phyloP scores from a whole-genome alignment of 2,329 filamentous ascomycete genomes.

The Dothidotthia symphoricarpi region DNA sequence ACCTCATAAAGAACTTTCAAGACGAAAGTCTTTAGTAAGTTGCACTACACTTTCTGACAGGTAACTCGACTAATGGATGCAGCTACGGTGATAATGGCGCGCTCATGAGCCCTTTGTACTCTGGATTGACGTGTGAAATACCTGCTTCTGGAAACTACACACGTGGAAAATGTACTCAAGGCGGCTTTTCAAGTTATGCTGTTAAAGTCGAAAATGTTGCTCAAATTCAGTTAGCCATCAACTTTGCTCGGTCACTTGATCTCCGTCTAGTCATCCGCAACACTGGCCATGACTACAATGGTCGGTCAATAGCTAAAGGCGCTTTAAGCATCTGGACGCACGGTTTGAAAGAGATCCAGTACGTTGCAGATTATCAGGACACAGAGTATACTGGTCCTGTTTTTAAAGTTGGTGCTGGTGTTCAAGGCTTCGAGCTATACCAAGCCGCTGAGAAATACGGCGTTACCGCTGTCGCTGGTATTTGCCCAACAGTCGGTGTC shows the following conservation, averaged over 20 bases:
- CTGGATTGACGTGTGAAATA: conserved; percentile 29
- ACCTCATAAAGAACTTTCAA: conserved; percentile 9
- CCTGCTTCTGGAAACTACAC: conserved; percentile 16
- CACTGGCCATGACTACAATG: conserved; percentile 33
- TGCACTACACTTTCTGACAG: background rate
- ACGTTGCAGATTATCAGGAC: conserved; percentile 22
- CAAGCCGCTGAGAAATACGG: conserved; percentile 23
- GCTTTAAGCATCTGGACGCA: conserved; percentile 34
- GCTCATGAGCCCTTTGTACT: conserved; percentile 30
- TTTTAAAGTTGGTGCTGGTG: conserved; percentile 30
- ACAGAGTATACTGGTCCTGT: conserved; percentile 30
- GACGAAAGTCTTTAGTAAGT: conserved; percentile 16
- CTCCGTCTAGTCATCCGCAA: conserved; percentile 33
- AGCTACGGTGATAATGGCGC: conserved; percentile 27
- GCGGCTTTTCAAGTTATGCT: background rate
- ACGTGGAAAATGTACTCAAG: conserved; percentile 7
- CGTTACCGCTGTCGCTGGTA: conserved; percentile 23
- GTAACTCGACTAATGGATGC: conserved; percentile 1
- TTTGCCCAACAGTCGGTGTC: conserved; percentile 49
- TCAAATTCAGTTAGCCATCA: conserved; percentile 28
- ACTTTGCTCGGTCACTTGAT: conserved; percentile 28
- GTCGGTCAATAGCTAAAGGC: conserved; percentile 25
- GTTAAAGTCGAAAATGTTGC: conserved; percentile 1
- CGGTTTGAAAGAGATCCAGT: conserved; percentile 28
- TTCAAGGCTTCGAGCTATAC: conserved; percentile 30